Base-by-base conservation (phyloP, 345 rosid genomes). In the Aethionema arabicum region DNA sequence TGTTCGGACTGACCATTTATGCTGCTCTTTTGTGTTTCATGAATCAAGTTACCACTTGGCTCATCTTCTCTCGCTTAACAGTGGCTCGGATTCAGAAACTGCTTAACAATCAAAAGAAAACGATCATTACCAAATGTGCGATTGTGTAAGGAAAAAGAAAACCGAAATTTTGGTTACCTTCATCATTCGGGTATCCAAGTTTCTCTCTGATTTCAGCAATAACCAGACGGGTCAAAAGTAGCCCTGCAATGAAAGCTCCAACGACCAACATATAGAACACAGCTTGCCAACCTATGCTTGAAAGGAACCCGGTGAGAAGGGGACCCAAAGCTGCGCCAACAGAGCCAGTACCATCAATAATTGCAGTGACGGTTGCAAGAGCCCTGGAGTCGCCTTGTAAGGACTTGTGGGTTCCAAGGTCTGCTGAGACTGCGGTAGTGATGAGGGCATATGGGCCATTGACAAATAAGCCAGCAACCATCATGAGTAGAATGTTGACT, bases 371-470 rank as follows among this genome's bases (percentile, higher is more conserved):
- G 0, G 98, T 92, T 2, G 96, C 96, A 46, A 92, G 79, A 4
- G 95, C 98, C 45, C 98, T 89, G 4, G 95, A 92, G 74, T 89
- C 85, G 27, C 95, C 96, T 69, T 76, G 86, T 3, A 89, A 75
- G 56, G 90, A 89, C 72, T 80, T 77, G 76, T 92, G 98, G 0
- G 98, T 92, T 8, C 98, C 98, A 9, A 92, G 95, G 73, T 92
- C 98, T 1, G 91, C 92, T 3, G 98, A 92, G 49, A 92, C 98
- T 10, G 98, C 95, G 27, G 98, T 92, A 4, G 98, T 92, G 76
- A 92, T 89, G 33, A 92, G 93, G 2, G 98, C 93, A n/a, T 92
- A 89, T 8, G 96, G 98, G 30, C 96, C 98, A 5, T 89, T 92
- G 54, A 92, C 72, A 15, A 92, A 89, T 46, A 92, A 81, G 58